Conservation (phyloP, 2,329 filamentous ascomycete species). For the Ophiocordyceps camponoti-saundersi region DNA sequence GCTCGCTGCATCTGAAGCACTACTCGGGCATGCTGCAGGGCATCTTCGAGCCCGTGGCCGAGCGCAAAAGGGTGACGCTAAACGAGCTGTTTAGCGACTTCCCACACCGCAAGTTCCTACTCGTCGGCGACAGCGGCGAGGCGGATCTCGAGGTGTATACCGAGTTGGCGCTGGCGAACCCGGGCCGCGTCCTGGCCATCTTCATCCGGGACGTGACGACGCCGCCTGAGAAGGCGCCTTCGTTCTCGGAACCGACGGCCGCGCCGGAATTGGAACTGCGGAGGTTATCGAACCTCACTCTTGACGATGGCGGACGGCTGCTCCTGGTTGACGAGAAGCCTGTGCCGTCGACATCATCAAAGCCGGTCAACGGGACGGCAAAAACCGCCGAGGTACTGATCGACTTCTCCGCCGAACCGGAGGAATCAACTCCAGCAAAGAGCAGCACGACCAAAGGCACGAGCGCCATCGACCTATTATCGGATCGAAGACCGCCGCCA, state of each 20-base stretch:
- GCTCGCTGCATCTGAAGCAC: constrained; percentile 89
- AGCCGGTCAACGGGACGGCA: background rate
- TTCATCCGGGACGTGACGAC: constrained; percentile 96
- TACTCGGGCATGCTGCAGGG: constrained; percentile 96
- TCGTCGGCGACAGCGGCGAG: constrained; percentile 92
- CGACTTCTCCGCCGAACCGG: constrained; percentile 39
- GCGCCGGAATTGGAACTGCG: constrained; percentile 13
- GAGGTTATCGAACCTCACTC: constrained; percentile 9
- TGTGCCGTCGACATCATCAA: constrained; percentile 5
- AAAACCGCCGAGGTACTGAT: constrained; percentile 40
- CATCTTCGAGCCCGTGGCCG: constrained; percentile 92
- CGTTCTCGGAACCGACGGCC: constrained; percentile 54
- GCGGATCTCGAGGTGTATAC: constrained; percentile 96
- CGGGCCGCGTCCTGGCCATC: constrained; percentile 65
- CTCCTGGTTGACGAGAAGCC: background rate
- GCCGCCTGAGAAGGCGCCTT: constrained; percentile 40
- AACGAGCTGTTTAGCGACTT: constrained; percentile 81
- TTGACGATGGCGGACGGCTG: constrained; percentile 7
- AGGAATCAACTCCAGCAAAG: constrained; percentile 17
- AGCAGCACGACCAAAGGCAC: constrained; percentile 10
- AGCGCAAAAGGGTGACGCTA: constrained; percentile 78
- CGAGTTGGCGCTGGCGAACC: constrained; percentile 72
- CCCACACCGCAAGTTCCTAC: constrained; percentile 70
- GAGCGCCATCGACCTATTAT: constrained; percentile 13
- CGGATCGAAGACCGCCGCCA: constrained; percentile 23